Evolutionary conservation across 1,284 basidiomycete species (phyloP).

Genomic region (Irpex rosettiformis): DNA sequence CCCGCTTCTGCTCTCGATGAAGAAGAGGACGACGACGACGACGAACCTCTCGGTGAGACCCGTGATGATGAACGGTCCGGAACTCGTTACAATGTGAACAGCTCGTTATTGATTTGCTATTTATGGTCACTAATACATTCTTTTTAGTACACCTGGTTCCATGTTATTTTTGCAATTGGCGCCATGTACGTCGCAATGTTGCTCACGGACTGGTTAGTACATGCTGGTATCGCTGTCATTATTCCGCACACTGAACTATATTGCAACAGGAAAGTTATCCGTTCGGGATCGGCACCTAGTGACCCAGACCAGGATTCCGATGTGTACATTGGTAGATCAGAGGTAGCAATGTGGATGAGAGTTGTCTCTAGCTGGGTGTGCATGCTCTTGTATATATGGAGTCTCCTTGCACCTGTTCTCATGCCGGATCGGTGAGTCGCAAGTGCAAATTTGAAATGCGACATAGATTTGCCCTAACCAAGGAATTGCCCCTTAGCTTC

Average conservation of each 20-base stretch:
- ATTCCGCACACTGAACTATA: slow-evolving; percentile 5
- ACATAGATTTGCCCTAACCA: not conserved
- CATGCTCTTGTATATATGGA: slow-evolving; percentile 88
- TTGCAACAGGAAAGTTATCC: slow-evolving; percentile 66
- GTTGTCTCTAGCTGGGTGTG: slow-evolving; percentile 95
- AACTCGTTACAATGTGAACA: slow-evolving; percentile 91
- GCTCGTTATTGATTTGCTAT: not conserved
- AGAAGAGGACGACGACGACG: slow-evolving; percentile 76
- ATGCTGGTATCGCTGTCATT: not conserved
- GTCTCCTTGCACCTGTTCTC: slow-evolving; percentile 83
- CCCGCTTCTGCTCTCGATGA: slow-evolving; percentile 92
- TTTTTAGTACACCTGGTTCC: slow-evolving; percentile 93
- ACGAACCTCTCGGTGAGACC: slow-evolving; percentile 63
- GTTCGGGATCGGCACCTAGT: slow-evolving; percentile 33
- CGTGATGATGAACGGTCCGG: slow-evolving; percentile 92
- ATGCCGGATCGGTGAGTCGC: slow-evolving; percentile 73
- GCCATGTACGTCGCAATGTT: slow-evolving; percentile 99
- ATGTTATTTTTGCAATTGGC: slow-evolving; percentile 94
- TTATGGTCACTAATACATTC: not conserved
- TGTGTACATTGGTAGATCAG: slow-evolving; percentile 93
- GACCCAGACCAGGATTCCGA: slow-evolving; percentile 54
- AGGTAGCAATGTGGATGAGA: slow-evolving; percentile 99
- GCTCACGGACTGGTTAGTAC: slow-evolving; percentile 92
- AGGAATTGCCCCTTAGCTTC: not conserved
- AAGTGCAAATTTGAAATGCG: not conserved